Conservation (phyloP, 2,329 filamentous ascomycete species). For the Penicillium capsulatum region DNA sequence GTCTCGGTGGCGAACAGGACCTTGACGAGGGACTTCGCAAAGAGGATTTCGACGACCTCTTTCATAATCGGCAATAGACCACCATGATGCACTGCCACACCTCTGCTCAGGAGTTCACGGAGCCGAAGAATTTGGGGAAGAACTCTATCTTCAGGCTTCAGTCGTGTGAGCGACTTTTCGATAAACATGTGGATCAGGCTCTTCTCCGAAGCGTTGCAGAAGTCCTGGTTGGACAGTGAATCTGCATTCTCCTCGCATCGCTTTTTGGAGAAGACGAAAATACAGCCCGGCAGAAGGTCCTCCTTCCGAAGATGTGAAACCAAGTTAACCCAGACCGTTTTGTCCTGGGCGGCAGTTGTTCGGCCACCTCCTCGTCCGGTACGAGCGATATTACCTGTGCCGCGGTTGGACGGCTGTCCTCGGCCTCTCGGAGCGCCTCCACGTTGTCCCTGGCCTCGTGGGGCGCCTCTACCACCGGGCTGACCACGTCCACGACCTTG, state of each 20-base stretch:
- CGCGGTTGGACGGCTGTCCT: slow-evolving; percentile 55
- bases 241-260: slow-evolving; percentile 96
- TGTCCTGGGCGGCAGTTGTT: slow-evolving; percentile 87
- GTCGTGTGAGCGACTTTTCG: slow-evolving; percentile 83
- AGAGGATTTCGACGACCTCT: slow-evolving; percentile 93
- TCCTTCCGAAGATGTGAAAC: slow-evolving; percentile 87
- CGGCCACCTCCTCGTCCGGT: slow-evolving; percentile 80
- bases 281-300: slow-evolving; percentile 82
- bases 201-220: slow-evolving; percentile 88
- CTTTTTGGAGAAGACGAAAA: slow-evolving; percentile 98
- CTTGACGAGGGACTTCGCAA: slow-evolving; percentile 91
- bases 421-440: slow-evolving; percentile 45
- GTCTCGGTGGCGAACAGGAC: slow-evolving; percentile 97
- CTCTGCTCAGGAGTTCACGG: slow-evolving; percentile 76
- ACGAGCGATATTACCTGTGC: slow-evolving; percentile 81
- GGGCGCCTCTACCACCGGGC: slow-evolving; percentile 45
- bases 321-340: slow-evolving; percentile 93
- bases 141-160: slow-evolving; percentile 83
- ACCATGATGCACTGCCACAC: slow-evolving; percentile 94
- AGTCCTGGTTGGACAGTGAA: slow-evolving; percentile 90
- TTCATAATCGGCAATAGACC: slow-evolving; percentile 94
- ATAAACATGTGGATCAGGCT: slow-evolving; percentile 97
- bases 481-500: slow-evolving; percentile 50
- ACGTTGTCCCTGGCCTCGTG: slow-evolving; percentile 42
- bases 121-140: slow-evolving; percentile 90